Conservation (phyloP, 768 basidiomycete genomes). For the Lentinula boryana region DNA sequence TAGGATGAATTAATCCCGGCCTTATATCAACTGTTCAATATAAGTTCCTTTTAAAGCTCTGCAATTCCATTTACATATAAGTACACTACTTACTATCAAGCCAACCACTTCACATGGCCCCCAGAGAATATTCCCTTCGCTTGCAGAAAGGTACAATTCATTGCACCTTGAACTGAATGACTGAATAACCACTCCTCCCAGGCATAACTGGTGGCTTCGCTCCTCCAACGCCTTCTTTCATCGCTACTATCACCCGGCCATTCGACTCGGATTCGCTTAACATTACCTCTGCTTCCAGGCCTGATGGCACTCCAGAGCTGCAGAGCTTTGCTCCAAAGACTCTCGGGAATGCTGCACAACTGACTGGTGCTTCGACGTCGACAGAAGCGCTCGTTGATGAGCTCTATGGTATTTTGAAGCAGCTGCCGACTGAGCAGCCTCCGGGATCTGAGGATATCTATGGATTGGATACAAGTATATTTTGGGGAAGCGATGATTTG, state of each 20-base stretch:
- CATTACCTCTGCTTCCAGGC: conserved; percentile 43
- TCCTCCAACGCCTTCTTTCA: conserved; percentile 54
- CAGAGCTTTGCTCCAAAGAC: conserved; percentile 35
- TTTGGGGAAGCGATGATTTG: conserved; percentile 50
- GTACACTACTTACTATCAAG: too few relatives aligned
- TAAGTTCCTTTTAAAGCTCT: too few relatives aligned
- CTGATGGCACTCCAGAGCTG: conserved; percentile 38
- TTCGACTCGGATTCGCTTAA: conserved; percentile 28
- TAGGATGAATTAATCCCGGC: background rate
- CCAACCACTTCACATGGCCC: background rate
- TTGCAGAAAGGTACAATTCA: conserved; percentile 7
- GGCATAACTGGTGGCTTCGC: conserved; percentile 76
- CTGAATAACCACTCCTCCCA: conserved; percentile 18
- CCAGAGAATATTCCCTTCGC: conserved; percentile 7
- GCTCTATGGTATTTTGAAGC: conserved; percentile 53
- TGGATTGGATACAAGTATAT: conserved; percentile 59
- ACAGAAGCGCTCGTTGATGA: conserved; percentile 42
- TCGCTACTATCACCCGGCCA: conserved; percentile 45
- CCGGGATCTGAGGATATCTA: conserved; percentile 71
- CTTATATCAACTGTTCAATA: too few relatives aligned
- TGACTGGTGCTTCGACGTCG: conserved; percentile 23
- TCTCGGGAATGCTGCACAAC: background rate
- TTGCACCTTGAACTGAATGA: background rate
- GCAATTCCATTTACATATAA: too few relatives aligned
- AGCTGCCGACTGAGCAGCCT: conserved; percentile 47